A percentile compares a stretch with the other conserved stretches of the same genome.
Evolutionary conservation across 345 rosid genomes (phyloP).

Genomic region (Salix caprea): DNA sequence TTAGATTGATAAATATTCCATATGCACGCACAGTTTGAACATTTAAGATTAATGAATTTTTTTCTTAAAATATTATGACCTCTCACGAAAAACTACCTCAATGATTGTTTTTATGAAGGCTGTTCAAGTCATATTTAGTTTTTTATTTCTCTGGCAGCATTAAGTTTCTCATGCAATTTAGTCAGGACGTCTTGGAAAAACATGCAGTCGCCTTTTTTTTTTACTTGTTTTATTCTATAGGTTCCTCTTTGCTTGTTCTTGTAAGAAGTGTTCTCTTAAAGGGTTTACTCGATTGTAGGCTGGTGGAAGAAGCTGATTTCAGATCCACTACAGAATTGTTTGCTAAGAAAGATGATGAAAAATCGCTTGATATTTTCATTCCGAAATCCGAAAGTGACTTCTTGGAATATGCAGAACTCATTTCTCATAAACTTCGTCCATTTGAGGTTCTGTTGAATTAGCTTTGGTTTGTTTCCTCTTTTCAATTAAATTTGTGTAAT

Average conservation of each 20-base stretch:
- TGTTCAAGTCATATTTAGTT: background rate
- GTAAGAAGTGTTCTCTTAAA: constrained; percentile 1
- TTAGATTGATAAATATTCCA: too few relatives aligned
- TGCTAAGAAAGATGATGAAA: constrained; percentile 52
- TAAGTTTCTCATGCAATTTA: background rate
- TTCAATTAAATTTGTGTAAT: background rate
- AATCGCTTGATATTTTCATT: constrained; percentile 60
- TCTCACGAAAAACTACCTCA: background rate
- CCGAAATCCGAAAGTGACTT: constrained; percentile 95
- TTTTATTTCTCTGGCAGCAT: background rate
- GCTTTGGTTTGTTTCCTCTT: background rate
- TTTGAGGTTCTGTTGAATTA: constrained; percentile 50
- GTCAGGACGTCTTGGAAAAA: background rate
- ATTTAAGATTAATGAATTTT: too few relatives aligned
- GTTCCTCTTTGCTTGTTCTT: background rate
- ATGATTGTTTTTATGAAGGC: background rate
- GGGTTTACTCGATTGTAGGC: constrained; percentile 31
- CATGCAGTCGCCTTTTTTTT: background rate
- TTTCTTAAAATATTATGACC: background rate
- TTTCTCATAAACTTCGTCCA: constrained; percentile 64
- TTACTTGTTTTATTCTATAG: background rate
- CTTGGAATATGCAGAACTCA: constrained; percentile 79
- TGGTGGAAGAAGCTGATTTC: constrained; percentile 95
- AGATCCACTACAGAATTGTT: constrained; percentile 68
- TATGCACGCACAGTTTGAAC: too few relatives aligned